Percentiles rank a stretch among this genome's conserved stretches.
These are phyloP conservation scores for Murraya paniculata DNA, from an alignment of 345 rosid species.

Conservation along the genomic window DNA sequence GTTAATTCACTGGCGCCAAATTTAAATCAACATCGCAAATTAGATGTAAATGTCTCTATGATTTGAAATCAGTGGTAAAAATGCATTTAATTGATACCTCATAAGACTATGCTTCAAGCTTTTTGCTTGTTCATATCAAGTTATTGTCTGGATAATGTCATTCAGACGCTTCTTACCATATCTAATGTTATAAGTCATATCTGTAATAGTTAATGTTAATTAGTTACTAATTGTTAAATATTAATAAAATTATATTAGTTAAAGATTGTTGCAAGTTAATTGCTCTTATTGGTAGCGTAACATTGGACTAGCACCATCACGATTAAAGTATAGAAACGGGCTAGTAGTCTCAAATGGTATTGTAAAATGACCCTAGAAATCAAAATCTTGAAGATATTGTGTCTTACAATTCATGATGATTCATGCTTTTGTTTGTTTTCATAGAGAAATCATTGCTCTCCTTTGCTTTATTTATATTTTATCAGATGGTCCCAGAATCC, in stretches of 20 bases:
- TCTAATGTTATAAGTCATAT: too few species aligned
- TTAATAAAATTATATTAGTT: conserved; percentile 37
- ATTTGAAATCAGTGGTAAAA: not conserved
- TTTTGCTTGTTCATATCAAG: not conserved
- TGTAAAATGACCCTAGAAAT: conserved; percentile 28
- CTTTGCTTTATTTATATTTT: not conserved
- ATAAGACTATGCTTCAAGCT: not conserved
- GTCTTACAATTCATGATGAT: conserved; percentile 10
- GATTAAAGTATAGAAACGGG: not conserved
- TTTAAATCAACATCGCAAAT: conserved; percentile 15
- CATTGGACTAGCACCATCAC: too few species aligned
- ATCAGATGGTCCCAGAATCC: conserved; percentile 24
- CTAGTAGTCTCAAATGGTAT: conserved; percentile 1
- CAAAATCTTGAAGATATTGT: conserved; percentile 36
- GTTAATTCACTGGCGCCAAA: not conserved
- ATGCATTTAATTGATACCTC: not conserved
- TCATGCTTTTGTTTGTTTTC: conserved; percentile 20
- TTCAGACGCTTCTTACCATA: too few species aligned
- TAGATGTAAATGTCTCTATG: not conserved
- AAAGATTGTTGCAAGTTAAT: conserved; percentile 24
- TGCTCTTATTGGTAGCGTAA: too few species aligned
- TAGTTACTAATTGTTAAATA: too few species aligned
- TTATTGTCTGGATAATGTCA: too few species aligned
- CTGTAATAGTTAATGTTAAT: too few species aligned
- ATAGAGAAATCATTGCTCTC: conserved; percentile 4